Conservation (phyloP, 108 stramenopile species). For the Fistulifera solaris region DNA sequence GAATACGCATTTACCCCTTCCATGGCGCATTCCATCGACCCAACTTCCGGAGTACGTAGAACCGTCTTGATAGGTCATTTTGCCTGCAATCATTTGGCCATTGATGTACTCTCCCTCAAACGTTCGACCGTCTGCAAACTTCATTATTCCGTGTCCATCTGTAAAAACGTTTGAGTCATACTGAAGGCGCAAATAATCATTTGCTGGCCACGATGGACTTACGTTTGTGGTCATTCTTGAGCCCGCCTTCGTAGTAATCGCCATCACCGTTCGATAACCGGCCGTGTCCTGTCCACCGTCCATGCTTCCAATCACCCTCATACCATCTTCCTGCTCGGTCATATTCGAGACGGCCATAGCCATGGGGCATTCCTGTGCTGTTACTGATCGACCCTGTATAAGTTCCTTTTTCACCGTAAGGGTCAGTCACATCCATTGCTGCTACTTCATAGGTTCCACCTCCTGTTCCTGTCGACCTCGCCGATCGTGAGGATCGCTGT, state of each 20-base stretch:
- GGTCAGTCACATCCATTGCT: conserved; percentile 32
- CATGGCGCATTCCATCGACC: conserved; percentile 46
- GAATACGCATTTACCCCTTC: conserved; percentile 32
- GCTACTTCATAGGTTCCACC: conserved; percentile 15
- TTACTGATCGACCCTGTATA: conserved; percentile 39
- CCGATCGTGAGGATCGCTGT: background rate
- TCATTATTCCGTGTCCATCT: conserved; percentile 39
- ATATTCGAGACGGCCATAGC: conserved; percentile 41
- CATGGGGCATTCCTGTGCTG: conserved; percentile 42
- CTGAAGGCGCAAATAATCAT: too few species aligned
- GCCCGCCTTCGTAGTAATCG: conserved; percentile 47
- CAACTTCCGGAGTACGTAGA: conserved; percentile 30
- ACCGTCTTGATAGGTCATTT: conserved; percentile 46
- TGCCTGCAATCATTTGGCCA: conserved; percentile 41
- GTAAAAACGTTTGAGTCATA: too few species aligned
- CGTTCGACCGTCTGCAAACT: conserved; percentile 36
- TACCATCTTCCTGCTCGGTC: conserved; percentile 48
- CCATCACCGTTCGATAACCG: conserved; percentile 39
- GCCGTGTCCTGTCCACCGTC: conserved; percentile 45
- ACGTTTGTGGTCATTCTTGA: conserved; percentile 40
- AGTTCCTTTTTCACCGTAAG: conserved; percentile 45
- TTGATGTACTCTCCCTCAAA: conserved; percentile 45
- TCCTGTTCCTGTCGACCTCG: background rate
- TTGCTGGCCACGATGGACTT: too few species aligned
- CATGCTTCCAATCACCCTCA: conserved; percentile 47